Percentiles rank a stretch among this genome's conserved stretches.
These are phyloP conservation scores for Scheffersomyces lignicola DNA, from an alignment of 1,139 yeast species.

Conservation along the genomic window DNA sequence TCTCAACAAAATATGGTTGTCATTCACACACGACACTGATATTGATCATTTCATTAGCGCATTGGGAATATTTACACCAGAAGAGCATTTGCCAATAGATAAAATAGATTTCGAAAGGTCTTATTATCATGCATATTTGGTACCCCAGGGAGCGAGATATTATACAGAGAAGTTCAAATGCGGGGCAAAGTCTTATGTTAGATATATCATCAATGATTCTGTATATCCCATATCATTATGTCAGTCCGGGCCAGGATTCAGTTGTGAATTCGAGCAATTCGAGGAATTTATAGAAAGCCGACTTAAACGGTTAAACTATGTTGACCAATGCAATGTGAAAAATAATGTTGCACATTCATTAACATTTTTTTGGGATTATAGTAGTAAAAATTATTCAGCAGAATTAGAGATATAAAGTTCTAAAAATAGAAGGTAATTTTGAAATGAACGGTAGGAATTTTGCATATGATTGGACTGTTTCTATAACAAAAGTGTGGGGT, in stretches of 20 bases:
- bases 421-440: too few species aligned
- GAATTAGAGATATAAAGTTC: conserved; percentile 10
- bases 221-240: conserved; percentile 48
- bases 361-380: conserved; percentile 36
- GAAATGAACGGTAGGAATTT: too few species aligned
- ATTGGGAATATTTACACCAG: conserved; percentile 44
- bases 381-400: conserved; percentile 26
- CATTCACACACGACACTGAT: conserved; percentile 61
- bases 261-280: conserved; percentile 31
- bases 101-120: conserved; percentile 38
- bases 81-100: conserved; percentile 29
- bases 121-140: conserved; percentile 47
- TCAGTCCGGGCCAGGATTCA: conserved; percentile 33
- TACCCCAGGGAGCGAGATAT: conserved; percentile 58
- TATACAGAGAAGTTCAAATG: conserved; percentile 49
- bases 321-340: conserved; percentile 29
- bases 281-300: conserved; percentile 30
- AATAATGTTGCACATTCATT: conserved; percentile 17
- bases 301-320: conserved; percentile 27
- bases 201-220: conserved; percentile 55
- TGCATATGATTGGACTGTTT: too few species aligned
- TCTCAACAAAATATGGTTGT: conserved; percentile 38
- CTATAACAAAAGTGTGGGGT: too few species aligned
- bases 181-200: conserved; percentile 16
- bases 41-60: conserved; percentile 50